Evolutionary conservation across 2,329 filamentous ascomycete genomes (phyloP).

Genomic region (Paecilomyces sp.): DNA sequence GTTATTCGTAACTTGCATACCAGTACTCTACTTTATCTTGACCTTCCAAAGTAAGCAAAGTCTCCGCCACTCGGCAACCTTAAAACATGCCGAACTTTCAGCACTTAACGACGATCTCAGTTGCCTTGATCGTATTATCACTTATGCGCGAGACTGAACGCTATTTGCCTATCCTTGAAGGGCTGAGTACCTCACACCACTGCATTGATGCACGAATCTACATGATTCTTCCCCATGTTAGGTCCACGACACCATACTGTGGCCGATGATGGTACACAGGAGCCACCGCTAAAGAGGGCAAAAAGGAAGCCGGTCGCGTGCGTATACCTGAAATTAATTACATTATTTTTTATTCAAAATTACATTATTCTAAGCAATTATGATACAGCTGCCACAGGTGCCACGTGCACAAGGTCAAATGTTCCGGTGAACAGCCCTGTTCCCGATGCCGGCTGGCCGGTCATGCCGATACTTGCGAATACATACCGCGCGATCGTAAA

Average conservation of each 20-base stretch:
- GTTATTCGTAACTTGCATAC: neutral
- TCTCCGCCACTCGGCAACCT: neutral
- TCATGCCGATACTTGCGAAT: conserved; percentile 31
- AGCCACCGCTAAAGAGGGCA: neutral
- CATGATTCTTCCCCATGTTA: neutral
- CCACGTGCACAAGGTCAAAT: conserved; percentile 42
- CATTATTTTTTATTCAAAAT: neutral
- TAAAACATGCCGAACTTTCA: neutral
- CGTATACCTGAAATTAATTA: neutral
- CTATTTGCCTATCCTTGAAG: neutral
- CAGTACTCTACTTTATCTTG: no score
- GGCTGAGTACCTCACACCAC: neutral
- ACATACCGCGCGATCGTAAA: conserved; percentile 36
- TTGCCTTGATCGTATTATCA: neutral
- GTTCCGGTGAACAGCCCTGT: conserved; percentile 39
- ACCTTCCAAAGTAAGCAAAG: neutral
- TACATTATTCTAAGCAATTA: neutral
- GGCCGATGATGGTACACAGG: neutral
- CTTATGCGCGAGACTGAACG: neutral
- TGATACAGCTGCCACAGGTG: conserved; percentile 33
- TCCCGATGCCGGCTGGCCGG: conserved; percentile 32
- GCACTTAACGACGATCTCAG: neutral
- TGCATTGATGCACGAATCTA: neutral
- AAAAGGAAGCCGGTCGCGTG: neutral
- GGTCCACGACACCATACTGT: neutral